Base-by-base conservation (phyloP, 208 protist genomes). In the Leishmania amazonensis region DNA sequence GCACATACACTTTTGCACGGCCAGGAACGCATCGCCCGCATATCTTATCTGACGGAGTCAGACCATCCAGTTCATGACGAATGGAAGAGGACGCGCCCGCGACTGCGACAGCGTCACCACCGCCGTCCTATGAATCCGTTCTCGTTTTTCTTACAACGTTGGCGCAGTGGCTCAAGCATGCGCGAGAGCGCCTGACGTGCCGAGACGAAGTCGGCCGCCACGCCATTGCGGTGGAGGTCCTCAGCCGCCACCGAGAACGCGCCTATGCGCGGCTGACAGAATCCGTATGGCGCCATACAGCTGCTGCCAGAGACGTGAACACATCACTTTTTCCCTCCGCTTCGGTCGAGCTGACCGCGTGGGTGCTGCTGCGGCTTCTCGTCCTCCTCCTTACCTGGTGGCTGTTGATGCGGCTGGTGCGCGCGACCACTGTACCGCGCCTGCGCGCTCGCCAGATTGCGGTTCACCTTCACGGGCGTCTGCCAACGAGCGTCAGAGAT, bases 111-210 rank as follows among this genome's bases (percentile, higher is more conserved):
- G 60, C 58, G 58, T 53, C 38, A 13, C n/a, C 7, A 60, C 28
- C 75, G 54, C 75, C 60, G 53, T 68, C 75, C 11, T 79, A 79
- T n/a, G 75, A 79, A 4, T 42, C 38, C 45, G 54, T 70, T 19
- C n/a, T 79, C 38, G 13, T 49, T 24, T 79, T 67, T 67, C 60
- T 79, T 8, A 54, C 21, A 42, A 31, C 53, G 35, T 58, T 79
- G 38, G 60, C 53, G 31, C 58, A 70, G 75, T 79, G 75, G 75
- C 60, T 79, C 53, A 70, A 51, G 13, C 28, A 24, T 47, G 60
- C 42, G 42, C 75, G 54, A 40, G 75, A 79, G n/a, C 54, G 54
- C 75, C 58, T 71, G 28, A 70, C 75, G 1, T 79, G 75, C 75
- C 38, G 19, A 47, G 38, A 40, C 17, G 53, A 71, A 67, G 60